Percentiles rank a stretch among this genome's conserved stretches.
These are phyloP conservation scores for Saitoella complicata DNA, from an alignment of 805 yeast genomes.

Conservation along the genomic window DNA sequence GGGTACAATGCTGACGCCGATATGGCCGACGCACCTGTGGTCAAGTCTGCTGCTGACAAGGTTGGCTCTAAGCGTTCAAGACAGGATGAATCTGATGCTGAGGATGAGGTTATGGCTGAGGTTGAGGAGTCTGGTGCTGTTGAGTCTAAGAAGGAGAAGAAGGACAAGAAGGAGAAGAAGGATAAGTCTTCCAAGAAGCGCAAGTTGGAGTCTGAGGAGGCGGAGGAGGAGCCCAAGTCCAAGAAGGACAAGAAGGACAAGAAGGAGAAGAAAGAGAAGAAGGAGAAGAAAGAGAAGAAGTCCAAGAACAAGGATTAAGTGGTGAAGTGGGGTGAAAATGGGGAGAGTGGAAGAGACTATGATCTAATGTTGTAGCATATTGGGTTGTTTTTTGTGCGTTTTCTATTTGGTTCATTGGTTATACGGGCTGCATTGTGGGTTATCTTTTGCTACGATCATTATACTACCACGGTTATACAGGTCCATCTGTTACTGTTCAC, in stretches of 20 bases:
- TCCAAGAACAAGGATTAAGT: conserved; percentile 10
- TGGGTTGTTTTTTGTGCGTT: too few relatives aligned
- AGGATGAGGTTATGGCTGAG: conserved; percentile 22
- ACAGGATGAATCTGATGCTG: conserved; percentile 19
- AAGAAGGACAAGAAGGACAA: conserved; percentile 20
- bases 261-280: conserved; percentile 20
- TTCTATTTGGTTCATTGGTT: too few relatives aligned
- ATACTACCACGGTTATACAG: too few relatives aligned
- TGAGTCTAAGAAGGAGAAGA: conserved; percentile 27
- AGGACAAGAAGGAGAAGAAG: conserved; percentile 47
- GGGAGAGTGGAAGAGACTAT: conserved; percentile 15
- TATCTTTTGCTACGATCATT: too few relatives aligned
- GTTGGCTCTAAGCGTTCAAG: conserved; percentile 13
- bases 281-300: conserved; percentile 16
- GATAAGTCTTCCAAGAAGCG: conserved; percentile 21
- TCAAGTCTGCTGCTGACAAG: conserved; percentile 37
- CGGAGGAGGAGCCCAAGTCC: conserved; percentile 11
- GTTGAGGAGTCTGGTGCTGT: conserved; percentile 3
- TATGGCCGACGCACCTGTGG: conserved; percentile 34
- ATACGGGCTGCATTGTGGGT: too few relatives aligned
- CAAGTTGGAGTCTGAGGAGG: conserved; percentile 18
- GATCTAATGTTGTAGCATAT: conserved; percentile 6
- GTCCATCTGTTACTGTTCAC: too few relatives aligned
- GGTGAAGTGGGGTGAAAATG: conserved; percentile 16
- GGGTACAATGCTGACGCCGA: conserved; percentile 95